phyloP scores from a whole-genome alignment of 192 early-diverging fungal species.

The Haplosporangium gracile region DNA sequence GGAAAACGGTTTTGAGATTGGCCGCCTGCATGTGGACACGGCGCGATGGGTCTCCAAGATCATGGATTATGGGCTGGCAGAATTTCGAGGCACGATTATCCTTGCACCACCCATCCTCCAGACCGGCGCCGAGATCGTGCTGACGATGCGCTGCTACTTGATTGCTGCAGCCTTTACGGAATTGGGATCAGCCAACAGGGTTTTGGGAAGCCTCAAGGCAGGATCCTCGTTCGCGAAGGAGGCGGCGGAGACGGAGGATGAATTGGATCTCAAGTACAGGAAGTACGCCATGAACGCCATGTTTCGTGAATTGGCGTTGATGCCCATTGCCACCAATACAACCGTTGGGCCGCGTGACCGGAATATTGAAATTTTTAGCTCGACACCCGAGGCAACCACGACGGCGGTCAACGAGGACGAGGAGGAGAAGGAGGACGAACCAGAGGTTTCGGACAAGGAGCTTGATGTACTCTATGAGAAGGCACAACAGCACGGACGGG shows the following conservation, averaged over 20 bases:
- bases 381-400: slow-evolving; percentile 21
- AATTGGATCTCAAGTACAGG: slow-evolving; percentile 42
- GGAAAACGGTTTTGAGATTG: slow-evolving; percentile 56
- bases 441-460: slow-evolving; percentile 65
- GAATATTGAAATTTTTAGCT: slow-evolving; percentile 27
- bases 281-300: slow-evolving; percentile 47
- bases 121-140: slow-evolving; percentile 61
- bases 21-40: slow-evolving; percentile 58
- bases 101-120: slow-evolving; percentile 32
- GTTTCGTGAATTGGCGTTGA: slow-evolving; percentile 33
- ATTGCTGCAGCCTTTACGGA: slow-evolving; percentile 33
- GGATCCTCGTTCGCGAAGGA: slow-evolving; percentile 31
- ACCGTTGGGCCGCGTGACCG: slow-evolving; percentile 29
- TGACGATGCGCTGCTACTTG: slow-evolving; percentile 58
- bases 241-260: slow-evolving; percentile 34
- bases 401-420: slow-evolving; percentile 18
- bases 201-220: neutral
- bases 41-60: slow-evolving; percentile 60
- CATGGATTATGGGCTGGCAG: slow-evolving; percentile 60
- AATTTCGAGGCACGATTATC: slow-evolving; percentile 62
- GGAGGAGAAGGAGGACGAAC: slow-evolving; percentile 43
- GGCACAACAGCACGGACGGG: slow-evolving; percentile 63
- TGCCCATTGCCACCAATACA: slow-evolving; percentile 42
- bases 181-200: slow-evolving; percentile 6
- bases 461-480: slow-evolving; percentile 69